Evolutionary conservation across 1,139 yeast species (phyloP).

Genomic region (Ogataea hybrid): DNA sequence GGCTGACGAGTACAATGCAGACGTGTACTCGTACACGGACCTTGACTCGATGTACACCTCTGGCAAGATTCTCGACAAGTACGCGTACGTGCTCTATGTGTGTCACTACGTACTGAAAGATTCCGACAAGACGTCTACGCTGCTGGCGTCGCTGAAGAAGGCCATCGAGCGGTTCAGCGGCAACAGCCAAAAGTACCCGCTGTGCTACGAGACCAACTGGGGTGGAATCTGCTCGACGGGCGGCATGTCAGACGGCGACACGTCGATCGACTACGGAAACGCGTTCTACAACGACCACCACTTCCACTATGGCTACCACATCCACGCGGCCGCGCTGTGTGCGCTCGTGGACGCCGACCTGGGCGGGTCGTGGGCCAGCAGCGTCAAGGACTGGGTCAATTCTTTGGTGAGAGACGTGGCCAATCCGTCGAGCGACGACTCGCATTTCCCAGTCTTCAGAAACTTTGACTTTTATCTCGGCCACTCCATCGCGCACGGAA

Average conservation of each 20-base stretch:
- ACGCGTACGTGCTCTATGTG: conserved; percentile 66
- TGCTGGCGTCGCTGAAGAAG: conserved; percentile 49
- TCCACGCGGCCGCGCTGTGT: conserved; percentile 67
- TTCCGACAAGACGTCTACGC: conserved; percentile 39
- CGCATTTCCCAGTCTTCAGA: conserved; percentile 64
- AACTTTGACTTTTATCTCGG: conserved; percentile 73
- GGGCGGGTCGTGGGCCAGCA: conserved; percentile 50
- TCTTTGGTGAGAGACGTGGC: conserved; percentile 64
- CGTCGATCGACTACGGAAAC: conserved; percentile 65
- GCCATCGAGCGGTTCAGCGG: conserved; percentile 58
- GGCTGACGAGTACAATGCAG: conserved; percentile 47
- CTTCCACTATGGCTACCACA: conserved; percentile 74
- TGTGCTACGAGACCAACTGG: conserved; percentile 66
- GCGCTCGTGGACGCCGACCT: conserved; percentile 50
- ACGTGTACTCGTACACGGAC: conserved; percentile 54
- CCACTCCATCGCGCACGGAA: conserved; percentile 75
- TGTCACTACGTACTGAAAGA: conserved; percentile 56
- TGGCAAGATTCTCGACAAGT: conserved; percentile 70
- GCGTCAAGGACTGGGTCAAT: conserved; percentile 55
- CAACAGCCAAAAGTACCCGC: conserved; percentile 52
- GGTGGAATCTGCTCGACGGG: conserved; percentile 69
- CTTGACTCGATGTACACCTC: conserved; percentile 68
- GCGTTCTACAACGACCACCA: conserved; percentile 76
- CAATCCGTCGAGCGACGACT: conserved; percentile 54
- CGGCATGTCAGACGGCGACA: conserved; percentile 44